These are phyloP conservation scores for Aspergillus jensenii DNA, from an alignment of 2,329 filamentous ascomycete species.

Conservation along the genomic window DNA sequence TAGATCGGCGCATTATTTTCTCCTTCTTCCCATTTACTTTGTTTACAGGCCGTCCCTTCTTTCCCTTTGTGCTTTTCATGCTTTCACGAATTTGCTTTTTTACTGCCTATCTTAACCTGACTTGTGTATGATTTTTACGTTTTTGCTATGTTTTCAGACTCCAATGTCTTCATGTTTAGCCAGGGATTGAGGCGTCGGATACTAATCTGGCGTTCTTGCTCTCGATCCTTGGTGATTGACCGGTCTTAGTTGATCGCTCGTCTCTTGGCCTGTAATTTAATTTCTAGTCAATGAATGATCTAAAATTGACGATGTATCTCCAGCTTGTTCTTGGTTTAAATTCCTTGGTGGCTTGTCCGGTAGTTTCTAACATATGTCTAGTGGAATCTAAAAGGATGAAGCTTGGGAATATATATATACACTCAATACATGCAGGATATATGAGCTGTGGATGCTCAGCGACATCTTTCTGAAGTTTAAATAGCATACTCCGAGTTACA, in stretches of 20 bases:
- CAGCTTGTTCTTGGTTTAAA: background rate
- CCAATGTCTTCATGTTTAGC: background rate
- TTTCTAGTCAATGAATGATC: constrained; percentile 5
- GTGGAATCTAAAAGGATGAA: background rate
- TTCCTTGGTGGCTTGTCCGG: too few species aligned
- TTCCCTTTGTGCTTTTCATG: constrained; percentile 17
- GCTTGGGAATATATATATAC: too few species aligned
- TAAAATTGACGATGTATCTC: background rate
- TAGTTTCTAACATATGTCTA: background rate
- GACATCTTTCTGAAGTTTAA: too few species aligned
- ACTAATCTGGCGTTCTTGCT: background rate
- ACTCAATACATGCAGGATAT: too few species aligned
- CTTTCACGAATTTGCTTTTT: constrained; percentile 3
- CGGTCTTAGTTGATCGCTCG: background rate
- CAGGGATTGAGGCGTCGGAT: background rate
- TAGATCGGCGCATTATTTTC: constrained; percentile 13
- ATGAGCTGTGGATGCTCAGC: too few species aligned
- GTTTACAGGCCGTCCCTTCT: constrained; percentile 23
- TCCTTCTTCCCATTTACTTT: constrained; percentile 9
- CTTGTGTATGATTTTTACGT: constrained; percentile 16
- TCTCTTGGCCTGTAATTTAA: constrained; percentile 17
- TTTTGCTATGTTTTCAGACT: constrained; percentile 13
- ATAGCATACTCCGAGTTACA: too few species aligned
- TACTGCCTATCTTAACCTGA: constrained; percentile 8
- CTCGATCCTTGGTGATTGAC: background rate